Evolutionary conservation across 257 asterid species (phyloP).

Genomic region (Salvia miltiorrhiza): DNA sequence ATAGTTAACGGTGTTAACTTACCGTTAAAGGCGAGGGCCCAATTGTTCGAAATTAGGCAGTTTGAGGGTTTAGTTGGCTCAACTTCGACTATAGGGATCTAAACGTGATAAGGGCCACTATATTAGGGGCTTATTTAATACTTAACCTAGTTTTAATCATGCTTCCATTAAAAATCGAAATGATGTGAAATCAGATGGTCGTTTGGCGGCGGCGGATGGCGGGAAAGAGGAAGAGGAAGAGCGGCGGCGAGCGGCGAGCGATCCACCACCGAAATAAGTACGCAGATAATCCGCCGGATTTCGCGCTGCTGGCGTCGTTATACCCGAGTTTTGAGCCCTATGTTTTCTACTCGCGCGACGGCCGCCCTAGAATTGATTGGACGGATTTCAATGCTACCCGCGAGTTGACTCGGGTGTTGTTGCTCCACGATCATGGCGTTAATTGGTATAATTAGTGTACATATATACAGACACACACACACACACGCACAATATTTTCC

Average conservation of each 20-base stretch:
- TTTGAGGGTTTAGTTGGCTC: too few species aligned
- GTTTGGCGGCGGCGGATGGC: constrained; percentile 39
- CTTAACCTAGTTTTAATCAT: too few species aligned
- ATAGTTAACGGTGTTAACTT: too few species aligned
- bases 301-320: constrained; percentile 52
- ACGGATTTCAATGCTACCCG: constrained; percentile 93
- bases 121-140: too few species aligned
- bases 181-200: constrained; percentile 12
- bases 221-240: constrained; percentile 69
- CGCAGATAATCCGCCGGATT: constrained; percentile 85
- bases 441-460: constrained; percentile 37
- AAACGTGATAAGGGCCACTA: too few species aligned
- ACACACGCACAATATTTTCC: not conserved
- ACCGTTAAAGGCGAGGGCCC: too few species aligned
- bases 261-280: constrained; percentile 74
- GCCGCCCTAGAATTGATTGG: constrained; percentile 89
- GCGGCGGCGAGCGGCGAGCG: constrained; percentile 39
- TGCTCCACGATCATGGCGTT: constrained; percentile 75
- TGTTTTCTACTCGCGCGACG: constrained; percentile 58
- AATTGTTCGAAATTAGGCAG: too few species aligned
- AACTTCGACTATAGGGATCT: too few species aligned
- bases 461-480: too few species aligned
- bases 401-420: constrained; percentile 74
- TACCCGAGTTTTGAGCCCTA: constrained; percentile 64
- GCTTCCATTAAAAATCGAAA: not conserved